Evolutionary conservation across 257 asterid genomes (phyloP).

Genomic region (Parsonsia alboflavescens): DNA sequence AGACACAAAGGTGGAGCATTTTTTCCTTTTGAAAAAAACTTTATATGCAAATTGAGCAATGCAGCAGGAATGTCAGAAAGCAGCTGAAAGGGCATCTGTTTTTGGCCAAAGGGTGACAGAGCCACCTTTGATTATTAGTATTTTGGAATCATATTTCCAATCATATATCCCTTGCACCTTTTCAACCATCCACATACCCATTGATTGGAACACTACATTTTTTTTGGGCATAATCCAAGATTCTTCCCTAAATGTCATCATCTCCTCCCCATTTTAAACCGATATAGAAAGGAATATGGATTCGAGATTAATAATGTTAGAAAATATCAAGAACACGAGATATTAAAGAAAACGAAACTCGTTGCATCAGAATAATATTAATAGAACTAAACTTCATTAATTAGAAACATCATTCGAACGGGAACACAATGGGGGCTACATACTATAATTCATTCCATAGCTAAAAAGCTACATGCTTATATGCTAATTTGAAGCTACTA

Average conservation of each 20-base stretch:
- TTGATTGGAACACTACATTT: background rate
- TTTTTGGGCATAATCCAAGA: no score
- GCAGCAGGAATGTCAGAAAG: conserved; percentile 13
- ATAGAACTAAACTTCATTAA: background rate
- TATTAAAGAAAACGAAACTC: no score
- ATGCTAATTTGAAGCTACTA: conserved; percentile 17
- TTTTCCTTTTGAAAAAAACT: background rate
- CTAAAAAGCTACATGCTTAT: conserved; percentile 20
- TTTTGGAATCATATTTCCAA: background rate
- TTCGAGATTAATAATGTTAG: no score
- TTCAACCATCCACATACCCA: background rate
- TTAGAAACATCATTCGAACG: no score
- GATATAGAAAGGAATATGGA: no score
- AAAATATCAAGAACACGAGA: no score
- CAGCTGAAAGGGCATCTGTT: conserved; percentile 14
- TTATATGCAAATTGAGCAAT: conserved; percentile 23
- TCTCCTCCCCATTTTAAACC: no score
- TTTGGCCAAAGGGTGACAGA: no score
- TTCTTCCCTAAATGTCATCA: no score
- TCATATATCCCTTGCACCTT: background rate
- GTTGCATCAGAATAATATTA: no score
- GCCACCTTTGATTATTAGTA: background rate
- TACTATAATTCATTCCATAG: conserved; percentile 11
- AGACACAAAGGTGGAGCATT: conserved; percentile 12
- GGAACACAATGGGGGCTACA: background rate